Percentiles rank a stretch among this genome's conserved stretches.
Conservation (phyloP, 2,329 filamentous ascomycete genomes). For the Ustulina deusta region DNA sequence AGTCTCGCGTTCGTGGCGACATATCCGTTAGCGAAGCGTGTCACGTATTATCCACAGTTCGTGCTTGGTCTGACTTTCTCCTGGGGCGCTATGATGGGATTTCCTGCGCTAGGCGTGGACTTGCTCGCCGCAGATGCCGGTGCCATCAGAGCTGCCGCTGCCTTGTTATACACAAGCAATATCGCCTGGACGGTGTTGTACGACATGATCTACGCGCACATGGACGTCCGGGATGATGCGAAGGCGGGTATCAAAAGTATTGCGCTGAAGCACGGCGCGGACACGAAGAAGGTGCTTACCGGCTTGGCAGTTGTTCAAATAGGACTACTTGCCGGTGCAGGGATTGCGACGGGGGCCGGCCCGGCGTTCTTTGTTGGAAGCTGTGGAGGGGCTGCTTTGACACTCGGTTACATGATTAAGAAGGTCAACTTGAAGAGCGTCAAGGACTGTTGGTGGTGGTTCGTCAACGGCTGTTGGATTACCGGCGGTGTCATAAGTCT, state of each 20-base stretch:
- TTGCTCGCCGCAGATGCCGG: slow-evolving; percentile 73
- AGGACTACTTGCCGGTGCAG: slow-evolving; percentile 75
- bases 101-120: slow-evolving; percentile 83
- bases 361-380: slow-evolving; percentile 76
- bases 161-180: slow-evolving; percentile 79
- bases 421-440: slow-evolving; percentile 74
- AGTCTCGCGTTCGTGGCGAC: slow-evolving; percentile 77
- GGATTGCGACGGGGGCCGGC: slow-evolving; percentile 73
- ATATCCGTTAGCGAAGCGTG: slow-evolving; percentile 86
- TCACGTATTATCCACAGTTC: slow-evolving; percentile 88
- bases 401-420: slow-evolving; percentile 75
- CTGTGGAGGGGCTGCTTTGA: slow-evolving; percentile 72
- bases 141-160: slow-evolving; percentile 64
- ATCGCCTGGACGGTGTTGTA: slow-evolving; percentile 89
- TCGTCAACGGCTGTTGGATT: slow-evolving; percentile 76
- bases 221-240: slow-evolving; percentile 87
- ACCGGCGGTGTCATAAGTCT: slow-evolving; percentile 72
- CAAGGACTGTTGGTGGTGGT: slow-evolving; percentile 82
- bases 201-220: slow-evolving; percentile 94
- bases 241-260: slow-evolving; percentile 92
- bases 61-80: slow-evolving; percentile 88
- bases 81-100: slow-evolving; percentile 90
- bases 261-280: slow-evolving; percentile 79
- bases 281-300: slow-evolving; percentile 81
- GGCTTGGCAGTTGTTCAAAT: slow-evolving; percentile 78